Evolutionary conservation across 805 yeast species (phyloP), one percentile per base, ranked within the genome.

Genomic region (Ogataea paraovalis): DNA sequence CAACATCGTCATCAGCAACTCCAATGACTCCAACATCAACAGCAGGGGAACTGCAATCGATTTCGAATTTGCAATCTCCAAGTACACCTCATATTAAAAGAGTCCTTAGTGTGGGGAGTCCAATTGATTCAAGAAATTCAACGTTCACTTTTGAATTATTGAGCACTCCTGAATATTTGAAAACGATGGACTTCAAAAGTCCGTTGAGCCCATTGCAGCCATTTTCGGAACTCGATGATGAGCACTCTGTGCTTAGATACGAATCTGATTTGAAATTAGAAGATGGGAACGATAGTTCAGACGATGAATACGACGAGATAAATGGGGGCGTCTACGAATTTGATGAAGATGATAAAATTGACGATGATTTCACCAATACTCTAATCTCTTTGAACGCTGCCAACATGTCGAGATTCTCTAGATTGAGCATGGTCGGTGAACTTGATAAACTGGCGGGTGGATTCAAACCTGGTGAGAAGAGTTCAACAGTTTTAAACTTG

Each of bases 381-480:
- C 33, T 58, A 19, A 48, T 56, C 25, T 51, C 63, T 13, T 36
- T 61, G 34, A 55, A 58, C 27, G 65, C 66, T 14, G 67, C 65
- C n/a, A 52, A 54, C 42, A 45, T 50, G 40, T 50, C 53, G 25
- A 53, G 66, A 40, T 39, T 52, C 16, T 61, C 66, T 10, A 57
- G 67, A 47, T 44, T 60, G 41, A 55, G 59, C 28, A 37, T 55
- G 9, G 50, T 46, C 41, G 53, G 50, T 18, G 54, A 54, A 22
- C 42, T 50, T 34, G 58, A 49, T 22, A 45, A 41, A 32, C 42
- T 49, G 13, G 49, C 41, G 19, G 18, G 30, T 9, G 43, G 43
- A 6, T 39, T 32, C 19, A 44, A 39, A 25, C 36, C 41, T n/a
- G 46, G 44, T 30, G 52, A 48, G 20, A 52, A 54, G 7, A 23